Evolutionary conservation across 495 filamentous ascomycete species (phyloP).

Genomic region (Parmelia sp.): DNA sequence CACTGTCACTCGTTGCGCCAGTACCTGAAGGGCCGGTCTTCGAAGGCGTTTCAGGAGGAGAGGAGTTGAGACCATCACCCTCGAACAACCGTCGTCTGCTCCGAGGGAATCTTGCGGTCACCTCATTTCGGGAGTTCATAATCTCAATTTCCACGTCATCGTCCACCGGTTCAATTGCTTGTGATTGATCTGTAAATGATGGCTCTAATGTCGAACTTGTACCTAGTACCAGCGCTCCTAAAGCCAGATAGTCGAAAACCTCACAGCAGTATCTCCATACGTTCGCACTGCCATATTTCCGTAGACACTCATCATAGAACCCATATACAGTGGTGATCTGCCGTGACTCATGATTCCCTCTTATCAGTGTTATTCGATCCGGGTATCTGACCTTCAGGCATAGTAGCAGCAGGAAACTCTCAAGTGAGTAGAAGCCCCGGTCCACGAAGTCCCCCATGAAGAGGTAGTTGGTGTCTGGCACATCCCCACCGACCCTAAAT

Average conservation of each 20-base stretch:
- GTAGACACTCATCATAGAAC: constrained; percentile 96
- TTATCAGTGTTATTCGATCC: constrained; percentile 92
- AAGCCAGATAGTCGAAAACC: constrained; percentile 94
- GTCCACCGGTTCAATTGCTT: constrained; percentile 46
- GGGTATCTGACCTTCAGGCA: constrained; percentile 97
- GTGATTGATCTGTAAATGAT: constrained; percentile 39
- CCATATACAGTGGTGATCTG: constrained; percentile 98
- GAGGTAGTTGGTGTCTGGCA: constrained; percentile 95
- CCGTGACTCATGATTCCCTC: constrained; percentile 94
- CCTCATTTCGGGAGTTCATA: constrained; percentile 69
- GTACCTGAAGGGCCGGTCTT: constrained; percentile 72
- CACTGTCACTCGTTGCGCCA: constrained; percentile 60
- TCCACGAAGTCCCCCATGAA: constrained; percentile 99
- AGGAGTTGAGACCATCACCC: constrained; percentile 23
- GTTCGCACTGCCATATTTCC: constrained; percentile 95
- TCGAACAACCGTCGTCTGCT: constrained; percentile 34
- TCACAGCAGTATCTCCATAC: constrained; percentile 99
- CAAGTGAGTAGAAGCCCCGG: constrained; percentile 94
- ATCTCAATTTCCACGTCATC: constrained; percentile 89
- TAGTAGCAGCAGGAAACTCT: constrained; percentile 89
- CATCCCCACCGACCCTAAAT: constrained; percentile 90
- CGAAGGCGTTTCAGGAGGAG: constrained; percentile 39
- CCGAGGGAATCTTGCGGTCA: constrained; percentile 66
- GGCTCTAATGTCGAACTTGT: constrained; percentile 67
- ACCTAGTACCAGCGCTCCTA: constrained; percentile 89